Evolutionary conservation across 208 protist genomes (phyloP), one percentile per base, ranked within the genome.

Genomic region (Acanthamoeba castellanii): DNA sequence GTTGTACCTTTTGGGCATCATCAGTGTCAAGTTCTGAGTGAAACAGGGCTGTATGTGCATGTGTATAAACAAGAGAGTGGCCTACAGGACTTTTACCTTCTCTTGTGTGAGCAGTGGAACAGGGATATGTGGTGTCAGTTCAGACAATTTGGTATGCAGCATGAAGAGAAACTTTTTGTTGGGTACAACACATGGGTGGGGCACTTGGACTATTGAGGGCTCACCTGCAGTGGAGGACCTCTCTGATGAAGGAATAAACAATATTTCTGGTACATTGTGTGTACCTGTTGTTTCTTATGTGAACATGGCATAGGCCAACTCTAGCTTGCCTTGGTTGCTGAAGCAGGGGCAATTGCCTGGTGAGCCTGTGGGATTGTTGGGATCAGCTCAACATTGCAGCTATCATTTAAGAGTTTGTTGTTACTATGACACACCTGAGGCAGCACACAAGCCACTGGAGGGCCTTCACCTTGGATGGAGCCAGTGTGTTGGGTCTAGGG

Each of bases 221-320:
- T 85, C 76, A n/a, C 76, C 76, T 57, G 47, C 47, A n/a, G 9
- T 1, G 66, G 30, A 72, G 55, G 55, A 72, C 27, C 14, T 72
- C 20, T 61, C 55, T 2, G 55, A 22, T 25, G 14, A 13, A 14
- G 0, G 30, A 5, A 3, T 25, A 9, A n/a, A n/a, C n/a, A n/a
- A n/a, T n/a, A 42, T 42, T 42, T 42, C 37, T 42, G 66, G 66
- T 1, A 1, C 11, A 13, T 1, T 11, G 30, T 30, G 5, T 25
- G 9, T n/a, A 85, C 76, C 76, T 52, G 76, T 85, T 11, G 76
- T 85, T 2, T 14, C 76, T 20, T 3, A 85, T 7, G 76, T 85
- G 76, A 85, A 85, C 76, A 85, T 85, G 18, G n/a, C 37, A 14
- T 85, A 85, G 76, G 76, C 76, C 20, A 85, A 30, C 76, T 27